These are phyloP conservation scores for Lanmaoa pseudosensibilis DNA, from an alignment of 768 basidiomycete species.

Conservation along the genomic window DNA sequence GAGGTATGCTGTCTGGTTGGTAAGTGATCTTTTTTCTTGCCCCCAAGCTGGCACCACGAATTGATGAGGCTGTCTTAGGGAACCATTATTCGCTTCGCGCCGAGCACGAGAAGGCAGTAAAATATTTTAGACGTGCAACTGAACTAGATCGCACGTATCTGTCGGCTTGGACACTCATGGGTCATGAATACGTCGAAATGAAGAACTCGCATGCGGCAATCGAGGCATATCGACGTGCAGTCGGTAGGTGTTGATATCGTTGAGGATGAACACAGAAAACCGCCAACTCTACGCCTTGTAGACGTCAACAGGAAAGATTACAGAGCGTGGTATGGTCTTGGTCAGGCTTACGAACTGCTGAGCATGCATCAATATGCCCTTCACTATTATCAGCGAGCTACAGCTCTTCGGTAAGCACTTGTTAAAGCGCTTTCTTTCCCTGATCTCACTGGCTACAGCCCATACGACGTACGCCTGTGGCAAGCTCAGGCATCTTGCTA, in stretches of 20 bases:
- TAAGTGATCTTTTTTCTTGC: conserved; percentile 37
- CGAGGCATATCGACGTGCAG: conserved; percentile 93
- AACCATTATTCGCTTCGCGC: conserved; percentile 93
- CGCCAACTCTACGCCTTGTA: conserved; percentile 32
- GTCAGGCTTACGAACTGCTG: conserved; percentile 94
- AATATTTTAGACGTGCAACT: conserved; percentile 93
- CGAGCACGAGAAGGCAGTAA: conserved; percentile 95
- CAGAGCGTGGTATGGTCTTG: conserved; percentile 97
- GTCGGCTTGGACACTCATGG: conserved; percentile 98
- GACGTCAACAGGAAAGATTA: conserved; percentile 98
- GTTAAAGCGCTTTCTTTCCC: not conserved
- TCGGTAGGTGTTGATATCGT: conserved; percentile 59
- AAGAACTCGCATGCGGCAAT: conserved; percentile 99
- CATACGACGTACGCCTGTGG: conserved; percentile 97
- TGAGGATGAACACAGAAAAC: not conserved
- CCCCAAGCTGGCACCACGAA: not conserved
- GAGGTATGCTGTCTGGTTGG: conserved; percentile 97
- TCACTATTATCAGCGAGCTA: conserved; percentile 95
- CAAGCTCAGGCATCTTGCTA: conserved; percentile 93
- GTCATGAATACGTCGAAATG: conserved; percentile 98
- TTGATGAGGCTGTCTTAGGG: conserved; percentile 48
- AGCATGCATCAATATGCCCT: conserved; percentile 97
- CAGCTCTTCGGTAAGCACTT: conserved; percentile 70
- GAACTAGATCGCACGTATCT: conserved; percentile 93
- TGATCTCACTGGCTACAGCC: conserved; percentile 45